Conservation (phyloP, 768 basidiomycete species). For the Candolleomyces eurysporus region DNA sequence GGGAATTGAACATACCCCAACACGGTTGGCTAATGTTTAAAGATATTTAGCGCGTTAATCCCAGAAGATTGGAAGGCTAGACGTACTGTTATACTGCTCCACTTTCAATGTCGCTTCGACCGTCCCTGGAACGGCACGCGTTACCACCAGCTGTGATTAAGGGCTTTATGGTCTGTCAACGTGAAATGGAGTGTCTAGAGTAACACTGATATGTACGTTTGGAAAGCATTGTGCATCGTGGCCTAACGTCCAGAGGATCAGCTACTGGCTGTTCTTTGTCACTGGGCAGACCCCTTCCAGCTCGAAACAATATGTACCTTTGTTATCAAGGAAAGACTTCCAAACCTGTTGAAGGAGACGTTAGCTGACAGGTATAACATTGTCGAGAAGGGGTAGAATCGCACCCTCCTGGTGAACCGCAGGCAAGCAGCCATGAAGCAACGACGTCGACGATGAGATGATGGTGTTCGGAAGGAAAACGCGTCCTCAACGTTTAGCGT, state of each 20-base stretch:
- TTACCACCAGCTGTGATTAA: conserved; percentile 53
- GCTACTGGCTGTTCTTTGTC: conserved; percentile 1
- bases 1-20: conserved; percentile 53
- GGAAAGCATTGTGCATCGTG: conserved; percentile 82
- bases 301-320: conserved; percentile 40
- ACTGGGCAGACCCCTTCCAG: neutral
- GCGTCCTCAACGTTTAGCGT: no score
- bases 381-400: conserved; percentile 10
- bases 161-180: conserved; percentile 8
- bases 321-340: conserved; percentile 75
- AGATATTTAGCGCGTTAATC: neutral
- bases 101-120: conserved; percentile 71
- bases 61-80: neutral
- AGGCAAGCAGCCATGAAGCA: conserved; percentile 61
- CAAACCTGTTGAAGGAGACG: conserved; percentile 54
- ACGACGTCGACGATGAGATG: no score
- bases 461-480: no score
- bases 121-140: conserved; percentile 66
- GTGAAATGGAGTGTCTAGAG: neutral
- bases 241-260: conserved; percentile 39
- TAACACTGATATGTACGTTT: conserved; percentile 43
- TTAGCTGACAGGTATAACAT: neutral
- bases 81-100: conserved; percentile 71
- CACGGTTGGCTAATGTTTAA: conserved; percentile 64
- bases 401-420: conserved; percentile 64